These are phyloP conservation scores for Malus sylvestris DNA, from an alignment of 306 rosid genomes.

Conservation along the genomic window DNA sequence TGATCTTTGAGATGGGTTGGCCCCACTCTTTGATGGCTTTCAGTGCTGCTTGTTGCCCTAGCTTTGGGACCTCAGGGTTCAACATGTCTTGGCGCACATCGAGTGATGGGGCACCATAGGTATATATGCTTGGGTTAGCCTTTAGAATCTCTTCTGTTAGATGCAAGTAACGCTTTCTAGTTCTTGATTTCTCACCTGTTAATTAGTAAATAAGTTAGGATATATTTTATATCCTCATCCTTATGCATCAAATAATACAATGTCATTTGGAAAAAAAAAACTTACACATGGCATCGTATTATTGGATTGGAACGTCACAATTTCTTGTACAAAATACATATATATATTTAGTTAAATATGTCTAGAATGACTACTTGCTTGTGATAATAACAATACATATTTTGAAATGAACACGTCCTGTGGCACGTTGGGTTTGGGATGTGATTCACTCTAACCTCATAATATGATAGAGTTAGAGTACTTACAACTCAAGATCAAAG, in stretches of 20 bases:
- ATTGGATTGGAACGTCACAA: no score
- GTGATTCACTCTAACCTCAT: not conserved
- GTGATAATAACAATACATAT: not conserved
- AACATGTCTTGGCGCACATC: conserved; percentile 29
- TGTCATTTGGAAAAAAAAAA: no score
- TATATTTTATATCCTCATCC: no score
- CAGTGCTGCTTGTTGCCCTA: conserved; percentile 34
- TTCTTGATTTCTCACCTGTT: conserved; percentile 26
- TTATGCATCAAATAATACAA: no score
- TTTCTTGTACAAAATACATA: no score
- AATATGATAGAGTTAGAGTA: not conserved
- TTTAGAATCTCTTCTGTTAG: conserved; percentile 13
- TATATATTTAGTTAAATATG: no score
- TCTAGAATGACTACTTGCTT: not conserved
- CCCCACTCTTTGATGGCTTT: conserved; percentile 42
- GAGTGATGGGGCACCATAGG: conserved; percentile 16
- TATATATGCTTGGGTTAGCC: conserved; percentile 28
- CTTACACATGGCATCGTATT: no score
- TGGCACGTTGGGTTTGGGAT: not conserved
- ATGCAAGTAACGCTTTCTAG: conserved; percentile 25
- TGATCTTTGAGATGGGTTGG: conserved; percentile 22
- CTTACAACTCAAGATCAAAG: not conserved
- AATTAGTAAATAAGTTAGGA: not conserved
- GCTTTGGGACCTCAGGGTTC: conserved; percentile 26
- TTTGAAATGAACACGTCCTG: not conserved